These are phyloP conservation scores for Mortierella sp. DNA, from an alignment of 371 early-diverging fungal genomes.

Conservation along the genomic window DNA sequence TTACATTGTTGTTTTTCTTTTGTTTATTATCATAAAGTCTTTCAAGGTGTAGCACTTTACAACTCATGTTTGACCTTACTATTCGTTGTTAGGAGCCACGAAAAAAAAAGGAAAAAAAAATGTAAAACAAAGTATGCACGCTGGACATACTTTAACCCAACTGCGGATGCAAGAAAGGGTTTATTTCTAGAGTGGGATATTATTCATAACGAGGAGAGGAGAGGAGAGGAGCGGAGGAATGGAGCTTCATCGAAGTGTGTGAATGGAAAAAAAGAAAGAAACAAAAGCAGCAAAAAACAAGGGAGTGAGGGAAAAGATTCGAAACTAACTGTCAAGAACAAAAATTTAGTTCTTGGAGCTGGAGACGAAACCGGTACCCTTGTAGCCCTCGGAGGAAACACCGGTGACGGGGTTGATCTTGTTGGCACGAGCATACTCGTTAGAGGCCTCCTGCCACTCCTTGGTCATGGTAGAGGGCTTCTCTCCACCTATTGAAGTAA, in stretches of 20 bases:
- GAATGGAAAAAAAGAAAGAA: not conserved
- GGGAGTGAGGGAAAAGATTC: not conserved
- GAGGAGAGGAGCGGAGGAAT: not conserved
- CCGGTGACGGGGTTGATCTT: conserved; percentile 95
- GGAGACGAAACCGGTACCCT: conserved; percentile 82
- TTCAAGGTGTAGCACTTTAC: no score
- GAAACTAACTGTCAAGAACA: not conserved
- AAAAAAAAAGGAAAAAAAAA: not conserved
- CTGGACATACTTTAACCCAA: not conserved
- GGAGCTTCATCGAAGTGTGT: not conserved
- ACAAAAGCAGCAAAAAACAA: not conserved
- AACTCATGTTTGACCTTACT: no score
- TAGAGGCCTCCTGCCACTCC: conserved; percentile 96
- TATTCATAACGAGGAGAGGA: conserved; percentile 5
- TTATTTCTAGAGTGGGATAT: not conserved
- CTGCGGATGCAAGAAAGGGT: not conserved
- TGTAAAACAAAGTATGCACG: no score
- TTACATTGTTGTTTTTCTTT: no score
- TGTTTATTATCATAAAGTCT: conserved; percentile 45
- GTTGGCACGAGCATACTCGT: conserved; percentile 84
- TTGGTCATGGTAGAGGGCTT: conserved; percentile 84
- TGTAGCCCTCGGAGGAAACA: conserved; percentile 88
- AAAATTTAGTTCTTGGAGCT: conserved; percentile 51
- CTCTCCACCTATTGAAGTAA: conserved; percentile 65
- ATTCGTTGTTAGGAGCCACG: no score